Evolutionary conservation across 1,284 basidiomycete genomes (phyloP).

Genomic region (Cutaneotrichosporon cutaneum): DNA sequence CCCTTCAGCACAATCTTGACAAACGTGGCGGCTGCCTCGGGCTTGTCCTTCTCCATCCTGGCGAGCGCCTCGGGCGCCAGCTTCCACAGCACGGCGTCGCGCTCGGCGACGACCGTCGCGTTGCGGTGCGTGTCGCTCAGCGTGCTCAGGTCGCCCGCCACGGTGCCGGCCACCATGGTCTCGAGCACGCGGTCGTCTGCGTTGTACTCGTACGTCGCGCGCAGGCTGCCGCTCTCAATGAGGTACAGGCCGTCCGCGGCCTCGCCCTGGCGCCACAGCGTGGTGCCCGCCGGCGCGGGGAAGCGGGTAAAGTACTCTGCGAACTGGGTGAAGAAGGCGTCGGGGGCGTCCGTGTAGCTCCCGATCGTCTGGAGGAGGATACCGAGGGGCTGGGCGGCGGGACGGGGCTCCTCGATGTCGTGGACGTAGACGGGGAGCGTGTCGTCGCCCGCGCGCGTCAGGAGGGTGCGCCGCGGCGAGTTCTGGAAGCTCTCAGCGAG

Average conservation of each 20-base stretch:
- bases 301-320: slow-evolving; percentile 67
- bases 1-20: slow-evolving; percentile 75
- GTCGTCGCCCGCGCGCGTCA: slow-evolving; percentile 71
- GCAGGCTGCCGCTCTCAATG: slow-evolving; percentile 76
- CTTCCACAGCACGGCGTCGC: slow-evolving; percentile 75
- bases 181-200: slow-evolving; percentile 65
- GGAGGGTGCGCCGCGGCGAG: slow-evolving; percentile 70
- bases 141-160: slow-evolving; percentile 83
- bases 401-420: slow-evolving; percentile 21
- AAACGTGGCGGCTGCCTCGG: slow-evolving; percentile 66
- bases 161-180: slow-evolving; percentile 87
- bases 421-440: slow-evolving; percentile 32
- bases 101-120: slow-evolving; percentile 79
- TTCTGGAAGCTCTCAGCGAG: slow-evolving; percentile 64
- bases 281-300: slow-evolving; percentile 60
- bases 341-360: slow-evolving; percentile 57
- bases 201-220: slow-evolving; percentile 74
- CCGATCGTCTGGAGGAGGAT: slow-evolving; percentile 71
- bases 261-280: slow-evolving; percentile 76
- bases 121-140: slow-evolving; percentile 74
- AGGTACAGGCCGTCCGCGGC: slow-evolving; percentile 78
- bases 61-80: slow-evolving; percentile 62
- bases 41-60: slow-evolving; percentile 64
- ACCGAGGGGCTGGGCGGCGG: slow-evolving; percentile 50
- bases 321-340: slow-evolving; percentile 57